These are phyloP conservation scores for Cladosporium sp. DNA, from an alignment of 2,329 filamentous ascomycete species.

Conservation along the genomic window DNA sequence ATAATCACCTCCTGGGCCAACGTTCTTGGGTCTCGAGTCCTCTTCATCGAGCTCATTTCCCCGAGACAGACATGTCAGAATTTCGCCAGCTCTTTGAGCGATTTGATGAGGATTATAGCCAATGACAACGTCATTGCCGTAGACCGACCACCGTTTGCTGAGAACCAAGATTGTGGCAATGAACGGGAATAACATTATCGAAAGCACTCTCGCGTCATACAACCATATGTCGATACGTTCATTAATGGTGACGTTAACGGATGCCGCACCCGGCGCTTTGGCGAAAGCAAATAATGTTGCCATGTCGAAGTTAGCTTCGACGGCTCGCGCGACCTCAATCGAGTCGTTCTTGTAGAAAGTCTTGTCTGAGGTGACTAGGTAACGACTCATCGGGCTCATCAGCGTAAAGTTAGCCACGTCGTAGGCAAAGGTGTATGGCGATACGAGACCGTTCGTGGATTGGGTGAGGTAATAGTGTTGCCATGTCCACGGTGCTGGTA, in stretches of 20 bases:
- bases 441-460: too few species aligned
- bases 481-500: too few species aligned
- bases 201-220: neutral
- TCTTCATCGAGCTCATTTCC: too few species aligned
- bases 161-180: neutral
- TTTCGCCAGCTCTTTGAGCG: neutral
- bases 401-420: neutral
- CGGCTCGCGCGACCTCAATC: neutral
- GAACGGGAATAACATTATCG: neutral
- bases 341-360: neutral
- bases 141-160: neutral
- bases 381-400: neutral
- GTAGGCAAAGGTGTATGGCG: neutral
- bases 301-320: neutral
- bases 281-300: neutral
- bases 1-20: too few species aligned
- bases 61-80: neutral
- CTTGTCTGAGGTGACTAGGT: neutral
- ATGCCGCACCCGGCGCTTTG: neutral
- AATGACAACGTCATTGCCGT: neutral
- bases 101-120: neutral
- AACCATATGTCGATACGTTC: neutral
- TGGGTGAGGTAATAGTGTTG: too few species aligned
- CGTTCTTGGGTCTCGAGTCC: too few species aligned
- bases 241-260: neutral